These are phyloP conservation scores for Trichoderma guizhouense DNA, from an alignment of 2,329 filamentous ascomycete genomes.

Conservation along the genomic window DNA sequence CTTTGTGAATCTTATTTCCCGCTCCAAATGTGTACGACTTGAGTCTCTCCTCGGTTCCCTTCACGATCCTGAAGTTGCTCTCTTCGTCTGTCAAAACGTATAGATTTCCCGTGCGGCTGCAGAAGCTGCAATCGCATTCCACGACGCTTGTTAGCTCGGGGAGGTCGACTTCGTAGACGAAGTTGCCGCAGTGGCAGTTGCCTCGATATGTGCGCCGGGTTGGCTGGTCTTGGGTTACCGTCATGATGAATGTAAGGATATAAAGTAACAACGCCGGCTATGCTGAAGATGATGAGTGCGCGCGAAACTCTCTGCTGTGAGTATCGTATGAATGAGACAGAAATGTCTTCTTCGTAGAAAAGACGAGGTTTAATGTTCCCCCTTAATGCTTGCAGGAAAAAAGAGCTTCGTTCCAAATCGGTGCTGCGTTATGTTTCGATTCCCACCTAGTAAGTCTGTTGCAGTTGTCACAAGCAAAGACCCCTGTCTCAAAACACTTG, in stretches of 20 bases:
- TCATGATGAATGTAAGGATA: not conserved
- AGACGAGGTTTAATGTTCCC: not conserved
- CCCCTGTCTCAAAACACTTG: not conserved
- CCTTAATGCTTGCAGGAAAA: not conserved
- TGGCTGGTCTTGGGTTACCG: not conserved
- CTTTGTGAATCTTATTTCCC: constrained; percentile 41
- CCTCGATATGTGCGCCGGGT: constrained; percentile 46
- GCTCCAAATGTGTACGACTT: constrained; percentile 43
- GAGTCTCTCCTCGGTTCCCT: constrained; percentile 41
- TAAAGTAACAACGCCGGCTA: not conserved
- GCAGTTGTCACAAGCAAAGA: not conserved
- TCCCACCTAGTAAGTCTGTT: not conserved
- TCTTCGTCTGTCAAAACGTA: constrained; percentile 29
- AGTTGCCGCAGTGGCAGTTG: constrained; percentile 56
- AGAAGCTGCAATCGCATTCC: constrained; percentile 67
- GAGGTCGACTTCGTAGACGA: constrained; percentile 49
- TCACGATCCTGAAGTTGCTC: constrained; percentile 41
- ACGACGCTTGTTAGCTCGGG: constrained; percentile 55
- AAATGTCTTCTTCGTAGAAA: not conserved
- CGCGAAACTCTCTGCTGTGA: not conserved
- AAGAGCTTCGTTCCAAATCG: not conserved
- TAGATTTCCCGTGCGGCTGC: constrained; percentile 47
- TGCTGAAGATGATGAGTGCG: not conserved
- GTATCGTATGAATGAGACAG: not conserved
- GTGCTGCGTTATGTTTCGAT: not conserved